Percentiles rank a stretch among this genome's conserved stretches.
Evolutionary conservation across 768 basidiomycete genomes (phyloP).

Genomic region (Gloeopeniophorella convolvens): DNA sequence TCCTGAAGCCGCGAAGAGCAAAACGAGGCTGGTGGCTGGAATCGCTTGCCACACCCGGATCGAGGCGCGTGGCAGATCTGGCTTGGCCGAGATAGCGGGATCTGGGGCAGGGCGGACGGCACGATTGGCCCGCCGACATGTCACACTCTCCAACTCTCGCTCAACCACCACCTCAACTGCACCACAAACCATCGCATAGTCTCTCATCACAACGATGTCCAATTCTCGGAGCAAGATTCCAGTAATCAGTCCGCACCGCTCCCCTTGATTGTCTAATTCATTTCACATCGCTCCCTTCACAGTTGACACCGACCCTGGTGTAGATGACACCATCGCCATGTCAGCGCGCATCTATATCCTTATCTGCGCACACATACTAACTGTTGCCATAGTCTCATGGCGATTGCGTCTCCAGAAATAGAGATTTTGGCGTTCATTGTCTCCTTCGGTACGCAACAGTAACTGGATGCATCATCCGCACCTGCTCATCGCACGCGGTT

Average conservation of each 20-base stretch:
- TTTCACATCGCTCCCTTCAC: neutral
- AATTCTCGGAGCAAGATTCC: constrained; percentile 32
- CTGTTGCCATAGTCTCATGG: constrained; percentile 51
- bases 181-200: too few relatives aligned
- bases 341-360: constrained; percentile 28
- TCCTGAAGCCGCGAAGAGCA: too few relatives aligned
- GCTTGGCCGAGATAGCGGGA: too few relatives aligned
- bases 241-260: constrained; percentile 54
- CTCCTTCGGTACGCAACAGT: constrained; percentile 57
- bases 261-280: neutral
- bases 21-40: too few relatives aligned
- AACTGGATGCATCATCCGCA: neutral
- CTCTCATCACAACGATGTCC: neutral
- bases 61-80: too few relatives aligned
- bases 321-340: constrained; percentile 80
- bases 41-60: too few relatives aligned
- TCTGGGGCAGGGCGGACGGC: too few relatives aligned
- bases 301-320: constrained; percentile 87
- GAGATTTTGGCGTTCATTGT: constrained; percentile 71
- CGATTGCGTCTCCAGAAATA: constrained; percentile 77
- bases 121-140: too few relatives aligned
- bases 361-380: neutral
- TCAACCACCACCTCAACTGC: too few relatives aligned
- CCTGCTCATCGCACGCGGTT: neutral
- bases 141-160: too few relatives aligned